Base-by-base conservation (phyloP, 2,329 filamentous ascomycete species). In the Cercospora sp. region DNA sequence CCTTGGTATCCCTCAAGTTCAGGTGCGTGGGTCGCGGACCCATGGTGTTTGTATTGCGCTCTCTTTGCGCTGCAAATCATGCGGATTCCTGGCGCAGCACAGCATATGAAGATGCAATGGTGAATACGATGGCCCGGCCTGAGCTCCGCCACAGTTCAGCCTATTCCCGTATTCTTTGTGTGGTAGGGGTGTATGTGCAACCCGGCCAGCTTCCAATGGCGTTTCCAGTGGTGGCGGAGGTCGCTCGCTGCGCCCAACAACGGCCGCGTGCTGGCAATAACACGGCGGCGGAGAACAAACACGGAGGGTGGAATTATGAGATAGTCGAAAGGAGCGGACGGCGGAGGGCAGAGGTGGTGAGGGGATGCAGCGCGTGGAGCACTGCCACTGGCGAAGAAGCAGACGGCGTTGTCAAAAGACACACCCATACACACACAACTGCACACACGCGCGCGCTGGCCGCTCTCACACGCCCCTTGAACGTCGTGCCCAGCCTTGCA, bases 11-110 rank as follows among this genome's bases (percentile, higher is more conserved):
- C 28, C 65, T 63, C 63, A 77, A 61, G 66, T 71, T 68, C 31
- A 75, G 62, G 57, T 75, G 57, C 26, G 69, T 61, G 61, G 75
- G 75, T 71, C 74, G 74, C 51, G 73, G 74, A 64, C 73, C 75
- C 75, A 77, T 77, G 60, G 63, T 70, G 71, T 63, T 20, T 59
- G 65, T 58, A 16, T 63, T 42, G 60, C 62, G 48, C 30, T 20
- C 26, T n/a, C 18, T 20, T 36, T 42, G 51, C 31, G 51, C 45
- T 18, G 45, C 10, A 39, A 58, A 18, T 64, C 62, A 64, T 64
- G 51, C 48, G 62, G 30, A 9, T 20, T 57, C 28, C 48, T 30
- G 51, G 31, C 30, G 48, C 30, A 42, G 62, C 33, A 51, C 30
- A 58, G 62, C 31, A 62, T 51, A 45, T 57, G 20, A 57, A 33